A percentile compares a stretch with the other conserved stretches of the same genome.
Conservation (phyloP, 345 rosid species). For the Dovyalis caffra region DNA sequence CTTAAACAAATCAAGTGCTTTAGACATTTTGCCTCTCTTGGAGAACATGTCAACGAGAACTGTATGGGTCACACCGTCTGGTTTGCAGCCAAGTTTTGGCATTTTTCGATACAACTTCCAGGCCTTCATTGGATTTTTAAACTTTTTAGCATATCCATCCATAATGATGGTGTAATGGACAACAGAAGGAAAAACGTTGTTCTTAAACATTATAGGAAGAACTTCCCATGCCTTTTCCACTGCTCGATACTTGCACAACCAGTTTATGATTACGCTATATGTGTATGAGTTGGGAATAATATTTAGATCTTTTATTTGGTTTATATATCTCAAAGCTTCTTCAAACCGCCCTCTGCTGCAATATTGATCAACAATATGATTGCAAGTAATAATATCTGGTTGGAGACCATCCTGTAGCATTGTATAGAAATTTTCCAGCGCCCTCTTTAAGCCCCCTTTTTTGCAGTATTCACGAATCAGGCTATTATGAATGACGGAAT, state of each 20-base stretch:
- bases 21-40: slow-evolving; percentile 18
- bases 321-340: slow-evolving; percentile 42
- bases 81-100: slow-evolving; percentile 41
- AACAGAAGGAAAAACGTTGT: slow-evolving; percentile 33
- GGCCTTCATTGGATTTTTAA: slow-evolving; percentile 32
- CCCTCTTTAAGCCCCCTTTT: slow-evolving; percentile 39
- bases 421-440: slow-evolving; percentile 28
- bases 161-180: slow-evolving; percentile 38
- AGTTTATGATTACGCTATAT: slow-evolving; percentile 35
- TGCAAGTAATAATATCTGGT: slow-evolving; percentile 41
- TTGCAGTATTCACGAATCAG: slow-evolving; percentile 45
- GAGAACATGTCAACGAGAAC: slow-evolving; percentile 43
- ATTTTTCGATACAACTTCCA: slow-evolving; percentile 36
- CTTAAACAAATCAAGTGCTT: slow-evolving; percentile 40
- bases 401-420: slow-evolving; percentile 39
- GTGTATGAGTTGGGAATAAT: slow-evolving; percentile 42
- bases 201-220: slow-evolving; percentile 54
- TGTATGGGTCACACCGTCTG: slow-evolving; percentile 36
- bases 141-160: slow-evolving; percentile 44
- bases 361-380: slow-evolving; percentile 35
- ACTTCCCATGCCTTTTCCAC: slow-evolving; percentile 42
- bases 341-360: slow-evolving; percentile 28
- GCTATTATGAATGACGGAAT: slow-evolving; percentile 24
- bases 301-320: slow-evolving; percentile 31
- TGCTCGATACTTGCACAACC: slow-evolving; percentile 34